phyloP scores from a whole-genome alignment of 2,329 filamentous ascomycete species.

The Dactylonectria estremocensis region DNA sequence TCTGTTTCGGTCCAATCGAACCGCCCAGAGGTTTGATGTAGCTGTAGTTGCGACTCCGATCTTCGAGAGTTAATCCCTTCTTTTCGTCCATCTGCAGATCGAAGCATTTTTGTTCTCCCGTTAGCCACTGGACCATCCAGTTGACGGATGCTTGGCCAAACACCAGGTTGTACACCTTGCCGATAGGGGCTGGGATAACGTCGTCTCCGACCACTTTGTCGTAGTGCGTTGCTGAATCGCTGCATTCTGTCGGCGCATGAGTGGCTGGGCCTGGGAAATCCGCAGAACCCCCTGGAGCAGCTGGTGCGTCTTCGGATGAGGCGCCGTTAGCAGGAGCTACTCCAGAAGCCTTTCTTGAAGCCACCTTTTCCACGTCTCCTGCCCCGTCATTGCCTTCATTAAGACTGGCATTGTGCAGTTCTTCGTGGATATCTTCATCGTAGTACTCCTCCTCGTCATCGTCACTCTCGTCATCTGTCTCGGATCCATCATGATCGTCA shows the following conservation, averaged over 20 bases:
- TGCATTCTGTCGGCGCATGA: conserved; percentile 89
- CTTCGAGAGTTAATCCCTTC: conserved; percentile 82
- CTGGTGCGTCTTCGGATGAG: conserved; percentile 63
- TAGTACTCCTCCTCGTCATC: conserved; percentile 74
- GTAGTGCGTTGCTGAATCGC: conserved; percentile 84
- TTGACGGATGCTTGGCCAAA: conserved; percentile 85
- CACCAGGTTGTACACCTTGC: conserved; percentile 90
- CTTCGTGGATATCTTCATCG: conserved; percentile 83
- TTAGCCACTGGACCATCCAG: conserved; percentile 90
- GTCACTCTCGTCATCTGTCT: conserved; percentile 74
- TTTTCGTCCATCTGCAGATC: conserved; percentile 93
- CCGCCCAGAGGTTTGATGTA: conserved; percentile 94
- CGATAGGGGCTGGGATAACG: conserved; percentile 86
- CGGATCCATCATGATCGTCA: conserved; percentile 68
- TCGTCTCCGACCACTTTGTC: conserved; percentile 91
- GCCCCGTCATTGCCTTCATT: conserved; percentile 58
- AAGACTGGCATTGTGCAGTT: conserved; percentile 82
- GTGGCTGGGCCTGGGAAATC: conserved; percentile 90
- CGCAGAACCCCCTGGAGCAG: conserved; percentile 58
- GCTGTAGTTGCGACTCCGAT: conserved; percentile 80
- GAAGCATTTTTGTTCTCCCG: conserved; percentile 88
- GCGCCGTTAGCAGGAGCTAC: conserved; percentile 59
- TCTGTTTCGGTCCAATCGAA: conserved; percentile 91
- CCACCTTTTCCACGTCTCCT: conserved; percentile 73
- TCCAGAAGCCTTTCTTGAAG: conserved; percentile 81